Evolutionary conservation across 148 eudicot genomes (phyloP), one percentile per base, ranked within the genome.

Genomic region (Vaccinium corymbosum): DNA sequence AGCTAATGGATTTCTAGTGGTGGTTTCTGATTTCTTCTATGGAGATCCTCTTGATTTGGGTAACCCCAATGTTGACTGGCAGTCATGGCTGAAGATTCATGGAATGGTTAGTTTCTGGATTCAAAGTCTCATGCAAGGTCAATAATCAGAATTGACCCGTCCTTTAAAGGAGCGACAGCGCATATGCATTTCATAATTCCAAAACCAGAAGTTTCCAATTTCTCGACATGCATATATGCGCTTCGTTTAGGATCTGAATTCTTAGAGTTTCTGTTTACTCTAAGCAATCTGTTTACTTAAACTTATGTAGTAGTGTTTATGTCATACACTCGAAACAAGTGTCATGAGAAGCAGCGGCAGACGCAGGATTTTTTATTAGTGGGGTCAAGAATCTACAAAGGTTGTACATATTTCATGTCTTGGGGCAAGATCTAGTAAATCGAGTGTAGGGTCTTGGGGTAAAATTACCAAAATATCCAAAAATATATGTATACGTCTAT

Each of bases 11-110:
- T 89, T 77, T 55, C 79, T 83, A 7, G 88, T 84, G 6, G 89
- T 81, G 76, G 89, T 85, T 83, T 86, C 91, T 64, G 91, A 89
- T 81, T 89, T 87, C 82, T 85, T 89, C 49, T n/a, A 55, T 66
- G 89, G 91, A 4, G 89, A 89, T 32, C 88, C 87, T 74, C 20
- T 57, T n/a, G 80, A 61, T 25, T n/a, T 27, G 55, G 55, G 14
- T 27, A 50, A 78, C 62, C 87, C 87, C 5, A 59, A 71, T 6
- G 32, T 80, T 25, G 87, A 83, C 35, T 9, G 70, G 48, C 76
- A 87, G 51, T 71, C 83, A 66, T 89, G 90, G 90, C 48, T 32
- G 20, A 79, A 70, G 78, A 72, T n/a, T 16, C 86, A 88, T 82
- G 78, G 74, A 76, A 3, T 52, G 72, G 90, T 88, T 78, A 56